Conservation (phyloP, 768 basidiomycete genomes). For the Mrakia frigida region DNA sequence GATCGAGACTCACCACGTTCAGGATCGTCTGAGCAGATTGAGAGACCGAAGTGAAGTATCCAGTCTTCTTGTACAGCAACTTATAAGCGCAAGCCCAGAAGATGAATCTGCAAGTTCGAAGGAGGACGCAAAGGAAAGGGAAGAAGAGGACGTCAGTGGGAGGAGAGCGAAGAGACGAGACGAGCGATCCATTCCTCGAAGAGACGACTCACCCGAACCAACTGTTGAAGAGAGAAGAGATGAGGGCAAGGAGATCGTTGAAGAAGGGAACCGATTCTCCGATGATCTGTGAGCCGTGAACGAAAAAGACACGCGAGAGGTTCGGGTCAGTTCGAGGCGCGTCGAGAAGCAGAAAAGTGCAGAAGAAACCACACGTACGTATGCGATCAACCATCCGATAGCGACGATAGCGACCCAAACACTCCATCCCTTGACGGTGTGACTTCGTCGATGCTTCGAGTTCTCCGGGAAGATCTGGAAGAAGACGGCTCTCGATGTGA, state of each 20-base stretch:
- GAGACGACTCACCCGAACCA: constrained; percentile 34
- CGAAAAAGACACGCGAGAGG: too few relatives aligned
- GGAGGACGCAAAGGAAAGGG: not conserved
- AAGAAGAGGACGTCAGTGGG: not conserved
- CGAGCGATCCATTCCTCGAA: too few relatives aligned
- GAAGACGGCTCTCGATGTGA: constrained; percentile 36
- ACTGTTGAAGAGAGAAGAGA: constrained; percentile 35
- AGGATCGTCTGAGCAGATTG: constrained; percentile 28
- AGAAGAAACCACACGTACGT: too few relatives aligned
- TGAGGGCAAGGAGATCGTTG: constrained; percentile 31
- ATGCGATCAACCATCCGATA: too few relatives aligned
- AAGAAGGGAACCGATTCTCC: constrained; percentile 36
- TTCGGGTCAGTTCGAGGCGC: too few relatives aligned
- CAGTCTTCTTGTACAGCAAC: constrained; percentile 27
- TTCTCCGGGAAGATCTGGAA: constrained; percentile 38
- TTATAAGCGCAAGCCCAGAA: constrained; percentile 34
- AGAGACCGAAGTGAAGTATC: constrained; percentile 16
- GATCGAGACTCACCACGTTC: constrained; percentile 32
- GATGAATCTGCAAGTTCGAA: constrained; percentile 13
- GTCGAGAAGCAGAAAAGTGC: too few relatives aligned
- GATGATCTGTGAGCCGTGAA: constrained; percentile 23
- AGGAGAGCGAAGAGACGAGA: not conserved
- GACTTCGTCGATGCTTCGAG: constrained; percentile 34
- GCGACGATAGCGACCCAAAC: constrained; percentile 31
- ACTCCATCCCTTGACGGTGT: constrained; percentile 37